Conservation (phyloP, 2,329 filamentous ascomycete species). For the Septoria linicola region DNA sequence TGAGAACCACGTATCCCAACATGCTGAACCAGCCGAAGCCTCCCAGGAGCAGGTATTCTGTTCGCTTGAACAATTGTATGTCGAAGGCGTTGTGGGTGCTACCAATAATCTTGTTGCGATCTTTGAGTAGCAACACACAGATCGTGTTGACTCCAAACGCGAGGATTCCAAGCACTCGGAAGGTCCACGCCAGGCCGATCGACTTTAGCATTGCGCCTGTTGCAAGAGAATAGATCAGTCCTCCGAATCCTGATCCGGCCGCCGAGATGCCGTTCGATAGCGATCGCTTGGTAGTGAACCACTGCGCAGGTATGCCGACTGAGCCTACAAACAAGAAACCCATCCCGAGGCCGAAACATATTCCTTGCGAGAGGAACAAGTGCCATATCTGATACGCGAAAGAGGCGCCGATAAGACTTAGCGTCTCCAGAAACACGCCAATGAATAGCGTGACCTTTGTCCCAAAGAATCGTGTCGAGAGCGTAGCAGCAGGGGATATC, state of each 20-base stretch:
- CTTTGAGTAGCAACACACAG: conserved; percentile 63
- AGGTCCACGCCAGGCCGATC: conserved; percentile 66
- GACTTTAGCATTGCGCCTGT: conserved; percentile 66
- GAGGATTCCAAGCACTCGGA: conserved; percentile 63
- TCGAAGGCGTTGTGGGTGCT: conserved; percentile 68
- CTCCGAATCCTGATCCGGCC: conserved; percentile 73
- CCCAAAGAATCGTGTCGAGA: conserved; percentile 59
- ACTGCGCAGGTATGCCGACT: conserved; percentile 68
- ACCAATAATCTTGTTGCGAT: conserved; percentile 70
- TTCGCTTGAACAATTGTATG: conserved; percentile 57
- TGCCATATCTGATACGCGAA: conserved; percentile 72
- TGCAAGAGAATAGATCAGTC: conserved; percentile 66
- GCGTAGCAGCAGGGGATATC: conserved; percentile 66
- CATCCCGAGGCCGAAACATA: conserved; percentile 76
- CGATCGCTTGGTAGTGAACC: conserved; percentile 68
- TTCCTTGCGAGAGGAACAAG: conserved; percentile 70
- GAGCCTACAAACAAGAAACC: conserved; percentile 71
- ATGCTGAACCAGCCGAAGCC: conserved; percentile 70
- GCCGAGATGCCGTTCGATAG: conserved; percentile 68
- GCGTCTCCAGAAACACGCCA: conserved; percentile 63
- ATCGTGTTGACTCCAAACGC: conserved; percentile 63
- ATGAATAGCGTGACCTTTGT: conserved; percentile 64
- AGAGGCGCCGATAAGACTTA: conserved; percentile 66
- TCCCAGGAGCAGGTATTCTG: conserved; percentile 64
- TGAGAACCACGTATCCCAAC: conserved; percentile 71